Percentiles rank a stretch among this genome's conserved stretches.
Evolutionary conservation across 768 basidiomycete species (phyloP).

Genomic region (Leccinum variicolor): DNA sequence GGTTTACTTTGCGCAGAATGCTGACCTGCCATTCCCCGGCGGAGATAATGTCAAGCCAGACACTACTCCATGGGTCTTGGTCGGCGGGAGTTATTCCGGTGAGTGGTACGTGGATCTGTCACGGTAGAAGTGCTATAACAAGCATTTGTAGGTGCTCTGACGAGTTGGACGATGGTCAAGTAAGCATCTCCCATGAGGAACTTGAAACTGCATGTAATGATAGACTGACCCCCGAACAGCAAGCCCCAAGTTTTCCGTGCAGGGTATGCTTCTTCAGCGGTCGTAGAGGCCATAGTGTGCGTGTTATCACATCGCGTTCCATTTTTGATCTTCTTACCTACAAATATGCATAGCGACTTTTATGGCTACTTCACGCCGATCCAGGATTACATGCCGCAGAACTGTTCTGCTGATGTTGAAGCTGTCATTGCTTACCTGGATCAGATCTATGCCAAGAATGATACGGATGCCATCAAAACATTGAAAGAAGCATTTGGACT

Average conservation of each 20-base stretch:
- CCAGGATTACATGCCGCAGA: background rate
- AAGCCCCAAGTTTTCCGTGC: constrained; percentile 39
- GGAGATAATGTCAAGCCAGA: constrained; percentile 61
- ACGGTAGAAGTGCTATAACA: background rate
- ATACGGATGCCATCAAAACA: constrained; percentile 18
- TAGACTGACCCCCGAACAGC: constrained; percentile 21
- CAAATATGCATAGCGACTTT: background rate
- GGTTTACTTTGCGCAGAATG: constrained; percentile 66
- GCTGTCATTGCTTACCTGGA: background rate
- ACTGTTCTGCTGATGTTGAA: background rate
- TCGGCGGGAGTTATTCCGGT: constrained; percentile 45
- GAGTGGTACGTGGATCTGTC: background rate
- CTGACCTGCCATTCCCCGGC: constrained; percentile 61
- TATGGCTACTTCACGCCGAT: background rate
- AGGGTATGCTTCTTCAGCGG: constrained; percentile 45
- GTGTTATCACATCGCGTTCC: constrained; percentile 8
- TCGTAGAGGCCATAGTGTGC: constrained; percentile 43
- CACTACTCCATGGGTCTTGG: constrained; percentile 40
- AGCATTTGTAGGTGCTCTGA: constrained; percentile 34
- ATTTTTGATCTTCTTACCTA: background rate
- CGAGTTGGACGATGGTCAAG: constrained; percentile 71
- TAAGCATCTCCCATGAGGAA: constrained; percentile 26
- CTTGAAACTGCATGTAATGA: background rate
- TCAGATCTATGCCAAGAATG: constrained; percentile 14
- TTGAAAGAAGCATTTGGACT: background rate